Percentiles rank a stretch among this genome's conserved stretches.
Evolutionary conservation across 257 asterid genomes (phyloP).

Genomic region (Solanum gracilifrons): DNA sequence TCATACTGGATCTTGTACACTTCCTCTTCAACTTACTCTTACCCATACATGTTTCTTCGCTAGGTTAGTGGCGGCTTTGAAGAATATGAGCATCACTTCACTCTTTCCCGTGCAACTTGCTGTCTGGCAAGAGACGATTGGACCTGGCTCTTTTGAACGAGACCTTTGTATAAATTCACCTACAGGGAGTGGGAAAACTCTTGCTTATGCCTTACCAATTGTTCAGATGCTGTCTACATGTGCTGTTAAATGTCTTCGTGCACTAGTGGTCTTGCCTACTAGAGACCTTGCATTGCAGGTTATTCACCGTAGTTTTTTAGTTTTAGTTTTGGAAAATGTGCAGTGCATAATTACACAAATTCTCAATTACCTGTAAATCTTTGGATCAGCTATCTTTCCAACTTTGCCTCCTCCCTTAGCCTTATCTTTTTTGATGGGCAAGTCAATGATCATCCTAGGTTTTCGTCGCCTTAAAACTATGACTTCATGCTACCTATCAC

Average conservation of each 20-base stretch:
- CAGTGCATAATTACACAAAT: neutral
- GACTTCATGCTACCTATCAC: neutral
- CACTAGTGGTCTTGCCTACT: conserved; percentile 90
- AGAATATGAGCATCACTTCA: conserved; percentile 48
- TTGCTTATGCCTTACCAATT: conserved; percentile 84
- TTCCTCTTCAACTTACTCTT: neutral
- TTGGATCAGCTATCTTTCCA: neutral
- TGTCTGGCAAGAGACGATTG: conserved; percentile 88
- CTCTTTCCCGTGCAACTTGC: conserved; percentile 85
- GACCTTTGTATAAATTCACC: conserved; percentile 87
- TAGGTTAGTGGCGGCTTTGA: conserved; percentile 62
- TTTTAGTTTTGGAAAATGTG: neutral
- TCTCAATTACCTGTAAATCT: neutral
- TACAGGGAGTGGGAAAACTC: conserved; percentile 92
- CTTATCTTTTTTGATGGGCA: neutral
- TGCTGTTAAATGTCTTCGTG: conserved; percentile 62
- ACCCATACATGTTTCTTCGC: conserved; percentile 1
- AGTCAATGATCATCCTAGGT: neutral
- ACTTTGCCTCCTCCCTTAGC: neutral
- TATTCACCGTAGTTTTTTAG: neutral
- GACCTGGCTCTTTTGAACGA: conserved; percentile 76
- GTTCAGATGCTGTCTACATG: conserved; percentile 65
- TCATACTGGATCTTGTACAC: neutral
- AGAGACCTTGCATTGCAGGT: conserved; percentile 94
- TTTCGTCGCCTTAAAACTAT: neutral